phyloP scores from a whole-genome alignment of 495 filamentous ascomycete species.

The Penicillium fimorum region DNA sequence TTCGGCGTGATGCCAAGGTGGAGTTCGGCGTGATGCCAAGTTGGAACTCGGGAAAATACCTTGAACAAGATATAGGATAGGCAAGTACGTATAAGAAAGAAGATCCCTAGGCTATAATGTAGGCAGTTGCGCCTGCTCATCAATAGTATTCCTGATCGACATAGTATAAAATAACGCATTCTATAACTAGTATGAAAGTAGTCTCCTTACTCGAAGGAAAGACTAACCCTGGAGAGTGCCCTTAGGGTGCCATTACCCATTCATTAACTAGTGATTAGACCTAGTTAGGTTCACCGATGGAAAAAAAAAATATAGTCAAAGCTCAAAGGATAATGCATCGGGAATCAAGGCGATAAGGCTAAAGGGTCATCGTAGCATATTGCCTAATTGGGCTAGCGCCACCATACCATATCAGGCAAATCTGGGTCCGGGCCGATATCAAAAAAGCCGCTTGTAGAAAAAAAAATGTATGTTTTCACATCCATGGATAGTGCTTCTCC shows the following conservation, averaged over 20 bases:
- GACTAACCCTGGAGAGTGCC: too few species aligned
- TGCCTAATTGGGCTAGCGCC: conserved; percentile 25
- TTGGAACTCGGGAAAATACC: not conserved
- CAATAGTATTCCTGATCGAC: not conserved
- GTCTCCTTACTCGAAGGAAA: not conserved
- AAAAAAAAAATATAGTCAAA: too few species aligned
- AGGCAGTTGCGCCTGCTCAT: not conserved
- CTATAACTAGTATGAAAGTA: not conserved
- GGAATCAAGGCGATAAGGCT: conserved; percentile 1
- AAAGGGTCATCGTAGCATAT: conserved; percentile 30
- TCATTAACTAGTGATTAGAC: too few species aligned
- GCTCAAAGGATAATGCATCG: not conserved
- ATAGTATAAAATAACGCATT: not conserved
- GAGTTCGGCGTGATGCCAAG: not conserved
- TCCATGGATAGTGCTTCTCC: not conserved
- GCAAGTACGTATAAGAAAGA: not conserved
- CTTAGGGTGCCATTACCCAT: not conserved
- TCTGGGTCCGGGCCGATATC: conserved; percentile 16
- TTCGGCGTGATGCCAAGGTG: too few species aligned
- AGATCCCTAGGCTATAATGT: not conserved
- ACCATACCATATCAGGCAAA: conserved; percentile 24
- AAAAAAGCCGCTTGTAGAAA: not conserved
- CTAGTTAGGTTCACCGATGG: too few species aligned
- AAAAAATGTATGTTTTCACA: not conserved
- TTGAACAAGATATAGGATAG: not conserved